Evolutionary conservation across 2,329 filamentous ascomycete species (phyloP).

Genomic region (Xylaria sp.): DNA sequence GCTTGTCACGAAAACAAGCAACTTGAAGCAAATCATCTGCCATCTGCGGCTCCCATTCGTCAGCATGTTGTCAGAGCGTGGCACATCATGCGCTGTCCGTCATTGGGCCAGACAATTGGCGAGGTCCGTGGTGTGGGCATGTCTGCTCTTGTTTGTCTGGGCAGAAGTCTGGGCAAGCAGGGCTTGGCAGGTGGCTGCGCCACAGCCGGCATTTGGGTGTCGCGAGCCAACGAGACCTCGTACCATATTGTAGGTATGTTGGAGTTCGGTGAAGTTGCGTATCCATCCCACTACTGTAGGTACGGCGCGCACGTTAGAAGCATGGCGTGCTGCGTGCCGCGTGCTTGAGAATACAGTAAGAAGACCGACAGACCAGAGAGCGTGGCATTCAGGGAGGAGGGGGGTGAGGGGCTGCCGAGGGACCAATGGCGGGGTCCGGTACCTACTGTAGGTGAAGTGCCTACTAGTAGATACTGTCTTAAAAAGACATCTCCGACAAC

Average conservation of each 20-base stretch:
- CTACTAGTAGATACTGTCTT: not conserved
- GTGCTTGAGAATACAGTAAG: not conserved
- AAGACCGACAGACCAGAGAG: not conserved
- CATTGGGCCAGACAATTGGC: not conserved
- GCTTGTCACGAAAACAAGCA: slow-evolving; percentile 12
- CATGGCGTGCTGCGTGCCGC: slow-evolving; percentile 11
- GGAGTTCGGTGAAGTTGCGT: not conserved
- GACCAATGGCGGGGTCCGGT: not conserved
- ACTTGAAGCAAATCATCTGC: slow-evolving; percentile 14
- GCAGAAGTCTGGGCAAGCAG: not conserved
- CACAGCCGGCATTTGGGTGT: slow-evolving; percentile 20
- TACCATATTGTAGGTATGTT: not conserved
- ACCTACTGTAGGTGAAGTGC: not conserved
- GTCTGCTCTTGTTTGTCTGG: too few relatives aligned
- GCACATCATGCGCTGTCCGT: slow-evolving; percentile 16
- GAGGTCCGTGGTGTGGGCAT: not conserved
- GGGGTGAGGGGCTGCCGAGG: slow-evolving; percentile 2
- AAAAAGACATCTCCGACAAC: slow-evolving; percentile 28
- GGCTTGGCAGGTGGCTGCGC: slow-evolving; percentile 22
- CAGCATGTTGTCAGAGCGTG: slow-evolving; percentile 2
- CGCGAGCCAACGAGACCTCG: slow-evolving; percentile 25
- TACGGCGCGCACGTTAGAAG: slow-evolving; percentile 18
- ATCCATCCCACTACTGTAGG: slow-evolving; percentile 14
- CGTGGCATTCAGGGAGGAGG: not conserved
- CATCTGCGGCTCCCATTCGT: slow-evolving; percentile 20